Conservation (phyloP, 768 basidiomycete species). For the Suillus fuscotomentosus region DNA sequence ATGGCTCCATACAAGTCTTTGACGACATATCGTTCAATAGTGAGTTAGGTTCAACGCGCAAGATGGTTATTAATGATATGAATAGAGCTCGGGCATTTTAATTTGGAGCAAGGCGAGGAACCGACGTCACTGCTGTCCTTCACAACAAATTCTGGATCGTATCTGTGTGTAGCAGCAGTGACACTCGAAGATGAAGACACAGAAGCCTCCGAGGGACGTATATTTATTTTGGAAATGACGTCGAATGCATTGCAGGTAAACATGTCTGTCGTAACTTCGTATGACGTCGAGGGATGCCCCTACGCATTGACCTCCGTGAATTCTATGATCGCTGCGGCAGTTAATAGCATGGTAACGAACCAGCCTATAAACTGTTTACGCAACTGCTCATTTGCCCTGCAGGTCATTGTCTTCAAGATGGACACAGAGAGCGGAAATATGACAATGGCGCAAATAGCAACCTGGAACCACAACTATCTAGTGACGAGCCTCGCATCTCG, state of each 20-base stretch:
- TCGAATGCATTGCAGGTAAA: slow-evolving; percentile 23
- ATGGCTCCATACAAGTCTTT: slow-evolving; percentile 62
- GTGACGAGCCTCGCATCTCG: slow-evolving; percentile 64
- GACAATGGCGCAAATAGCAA: slow-evolving; percentile 37
- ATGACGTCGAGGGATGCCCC: slow-evolving; percentile 61
- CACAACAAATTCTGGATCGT: slow-evolving; percentile 31
- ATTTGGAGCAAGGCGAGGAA: slow-evolving; percentile 51
- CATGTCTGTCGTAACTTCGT: slow-evolving; percentile 38
- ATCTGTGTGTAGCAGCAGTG: slow-evolving; percentile 53
- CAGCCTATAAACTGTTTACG: neutral
- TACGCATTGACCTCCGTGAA: slow-evolving; percentile 56
- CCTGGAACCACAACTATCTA: slow-evolving; percentile 84
- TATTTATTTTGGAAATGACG: slow-evolving; percentile 53
- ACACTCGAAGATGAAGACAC: slow-evolving; percentile 40
- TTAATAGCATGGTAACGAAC: slow-evolving; percentile 70
- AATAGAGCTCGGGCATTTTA: slow-evolving; percentile 31
- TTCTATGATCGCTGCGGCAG: slow-evolving; percentile 60
- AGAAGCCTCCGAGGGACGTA: slow-evolving; percentile 55
- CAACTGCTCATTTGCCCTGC: slow-evolving; percentile 3
- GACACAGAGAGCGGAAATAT: slow-evolving; percentile 33
- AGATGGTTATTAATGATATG: neutral
- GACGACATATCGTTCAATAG: slow-evolving; percentile 64
- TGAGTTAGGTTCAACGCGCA: slow-evolving; percentile 32
- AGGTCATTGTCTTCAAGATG: slow-evolving; percentile 51
- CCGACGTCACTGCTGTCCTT: slow-evolving; percentile 50